Evolutionary conservation across 495 filamentous ascomycete genomes (phyloP), one percentile per base, ranked within the genome.

Genomic region (Friedmanniomyces simplex): DNA sequence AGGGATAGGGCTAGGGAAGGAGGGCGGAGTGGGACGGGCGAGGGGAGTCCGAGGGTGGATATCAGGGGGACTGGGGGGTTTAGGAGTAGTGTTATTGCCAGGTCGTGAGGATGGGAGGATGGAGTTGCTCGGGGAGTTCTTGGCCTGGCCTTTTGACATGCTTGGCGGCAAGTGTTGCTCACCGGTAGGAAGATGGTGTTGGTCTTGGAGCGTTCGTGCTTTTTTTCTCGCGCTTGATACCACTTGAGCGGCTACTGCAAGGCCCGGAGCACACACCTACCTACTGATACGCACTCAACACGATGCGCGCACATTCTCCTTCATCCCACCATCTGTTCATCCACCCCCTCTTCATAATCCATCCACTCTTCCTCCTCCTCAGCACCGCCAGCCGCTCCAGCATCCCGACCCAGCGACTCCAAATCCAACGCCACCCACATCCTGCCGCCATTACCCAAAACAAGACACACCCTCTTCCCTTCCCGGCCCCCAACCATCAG

Each of bases 401-500:
- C 7, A 28, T 49, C 6, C 25, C 46, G 46, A 10, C 46, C 20
- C 16, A 18, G 5, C 1, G 54, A 22, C 7, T 54, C 65, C 32
- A 71, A 46, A 65, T 71, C 68, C 18, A 70, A 55, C 24, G 69
- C 60, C 50, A 52, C 52, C 54, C 65, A 71, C 42, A 57, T 45
- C 59, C 58, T 67, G 14, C 53, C 37, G 42, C 68, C 68, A n/a
- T 59, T 54, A 0, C 60, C 69, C 30, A 71, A 43, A 16, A 70
- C 68, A 18, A 66, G 39, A 7, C 67, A 58, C 4, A 70, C 69
- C 20, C 57, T 57, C 43, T 66, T 50, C 7, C 59, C 55, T 21
- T 37, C 59, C 14, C 71, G 46, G 13, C 69, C 71, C 54, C 71
- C 71, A 13, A 72, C 63, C 1, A 60, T 50, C n/a, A 73, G 13